Evolutionary conservation across 805 yeast species (phyloP), one percentile per base, ranked within the genome.

Genomic region (Kluyveromyces wickerhamii): DNA sequence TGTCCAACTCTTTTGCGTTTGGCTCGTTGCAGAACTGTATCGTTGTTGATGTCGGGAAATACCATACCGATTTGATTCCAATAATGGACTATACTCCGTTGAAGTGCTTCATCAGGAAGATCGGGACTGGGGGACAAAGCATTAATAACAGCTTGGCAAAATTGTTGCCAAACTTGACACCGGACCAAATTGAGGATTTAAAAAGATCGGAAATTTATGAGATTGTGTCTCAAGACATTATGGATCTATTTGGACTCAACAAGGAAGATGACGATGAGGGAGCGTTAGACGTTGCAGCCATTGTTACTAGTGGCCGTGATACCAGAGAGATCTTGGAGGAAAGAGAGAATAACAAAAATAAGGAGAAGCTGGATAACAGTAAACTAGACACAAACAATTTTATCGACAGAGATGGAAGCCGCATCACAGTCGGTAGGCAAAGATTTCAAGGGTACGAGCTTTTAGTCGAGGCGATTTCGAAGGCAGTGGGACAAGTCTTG

Each of bases 241-340:
- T 77, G 46, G 77, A 80, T 14, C 52, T 68, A 38, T 76, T 72
- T 32, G 79, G 71, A 21, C 34, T 42, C 3, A 29, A 24, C 15
- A 38, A 37, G 16, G 54, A 50, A 2, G 59, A 54, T 11, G 70
- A 67, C 7, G 85, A 76, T 24, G 89, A 81, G 20, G 94, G 86
- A 35, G 74, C 77, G 3, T 68, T 86, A 24, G 95, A 89, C 55
- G 87, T 89, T 32, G 95, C 96, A 2, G 85, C 87, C 26, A 76
- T 88, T 45, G 92, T 88, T 9, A 74, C 92, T 2, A 78, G 84
- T 41, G 86, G 78, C 10, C 49, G 57, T 34, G 73, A 79, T 42
- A 74, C 87, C 2, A 67, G 82, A 34, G 87, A 82, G 55, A 67
- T 80, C 25, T 54, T 83, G 36, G 84, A 74, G 44, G 77, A 74